phyloP scores from a whole-genome alignment of 768 basidiomycete species.

The Naganishia friedmannii region DNA sequence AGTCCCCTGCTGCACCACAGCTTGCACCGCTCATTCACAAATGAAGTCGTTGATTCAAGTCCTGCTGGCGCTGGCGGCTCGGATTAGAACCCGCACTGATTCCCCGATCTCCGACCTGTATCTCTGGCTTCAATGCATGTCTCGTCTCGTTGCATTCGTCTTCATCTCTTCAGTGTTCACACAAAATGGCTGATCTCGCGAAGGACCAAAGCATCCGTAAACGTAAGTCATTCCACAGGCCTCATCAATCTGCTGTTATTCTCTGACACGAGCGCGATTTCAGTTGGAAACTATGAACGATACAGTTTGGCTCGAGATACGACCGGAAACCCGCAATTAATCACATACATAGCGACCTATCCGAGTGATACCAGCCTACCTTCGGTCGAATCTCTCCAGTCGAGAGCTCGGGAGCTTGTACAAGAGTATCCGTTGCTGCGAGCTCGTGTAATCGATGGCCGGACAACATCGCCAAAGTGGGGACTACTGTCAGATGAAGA shows the following conservation, averaged over 20 bases:
- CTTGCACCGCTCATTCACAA: too few relatives aligned
- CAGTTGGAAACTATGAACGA: slow-evolving; percentile 20
- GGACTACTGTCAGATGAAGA: slow-evolving; percentile 2
- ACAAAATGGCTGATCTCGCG: too few relatives aligned
- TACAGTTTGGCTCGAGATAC: slow-evolving; percentile 15
- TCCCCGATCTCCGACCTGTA: too few relatives aligned
- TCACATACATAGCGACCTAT: slow-evolving; percentile 5
- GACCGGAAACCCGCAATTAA: background rate
- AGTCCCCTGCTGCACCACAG: too few relatives aligned
- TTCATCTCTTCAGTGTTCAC: too few relatives aligned
- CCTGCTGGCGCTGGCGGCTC: too few relatives aligned
- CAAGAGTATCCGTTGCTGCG: background rate
- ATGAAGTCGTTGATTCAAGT: too few relatives aligned
- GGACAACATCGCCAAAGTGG: slow-evolving; percentile 18
- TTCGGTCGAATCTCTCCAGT: background rate
- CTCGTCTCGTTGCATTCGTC: too few relatives aligned
- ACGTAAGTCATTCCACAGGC: background rate
- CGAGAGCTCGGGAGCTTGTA: background rate
- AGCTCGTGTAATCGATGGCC: slow-evolving; percentile 1
- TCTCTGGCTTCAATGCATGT: too few relatives aligned
- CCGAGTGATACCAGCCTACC: background rate
- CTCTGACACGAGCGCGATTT: background rate
- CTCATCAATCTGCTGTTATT: background rate
- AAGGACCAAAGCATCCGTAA: too few relatives aligned
- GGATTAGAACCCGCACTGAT: too few relatives aligned